These are phyloP conservation scores for Coemansia sp. DNA, from an alignment of 192 early-diverging fungal species.

Conservation along the genomic window DNA sequence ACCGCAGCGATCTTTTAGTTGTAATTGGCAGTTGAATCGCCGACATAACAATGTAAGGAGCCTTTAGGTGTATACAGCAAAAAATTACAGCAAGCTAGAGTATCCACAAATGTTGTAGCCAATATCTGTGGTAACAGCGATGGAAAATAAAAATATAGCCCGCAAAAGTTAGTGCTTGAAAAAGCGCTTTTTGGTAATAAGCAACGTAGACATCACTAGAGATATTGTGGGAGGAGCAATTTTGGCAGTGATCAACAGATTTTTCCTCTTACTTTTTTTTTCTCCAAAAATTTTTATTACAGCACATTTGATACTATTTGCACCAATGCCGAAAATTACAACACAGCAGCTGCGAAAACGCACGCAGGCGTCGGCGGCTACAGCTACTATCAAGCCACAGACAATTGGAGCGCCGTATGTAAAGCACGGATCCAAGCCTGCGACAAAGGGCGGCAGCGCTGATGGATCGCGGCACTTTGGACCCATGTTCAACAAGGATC, in stretches of 20 bases:
- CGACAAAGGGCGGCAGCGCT: constrained; percentile 2
- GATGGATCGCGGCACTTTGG: constrained; percentile 61
- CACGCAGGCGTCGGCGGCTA: constrained; percentile 49
- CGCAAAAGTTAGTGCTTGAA: background rate
- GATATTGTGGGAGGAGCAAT: constrained; percentile 3
- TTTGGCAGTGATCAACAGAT: background rate
- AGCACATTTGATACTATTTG: background rate
- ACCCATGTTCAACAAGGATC: constrained; percentile 93
- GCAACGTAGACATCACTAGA: background rate
- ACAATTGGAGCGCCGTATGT: constrained; percentile 48
- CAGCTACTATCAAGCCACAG: constrained; percentile 34
- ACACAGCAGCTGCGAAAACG: constrained; percentile 52
- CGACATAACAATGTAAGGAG: constrained; percentile 17
- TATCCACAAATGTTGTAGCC: background rate
- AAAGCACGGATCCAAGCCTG: constrained; percentile 17
- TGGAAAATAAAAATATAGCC: background rate
- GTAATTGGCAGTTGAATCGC: constrained; percentile 28
- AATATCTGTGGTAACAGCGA: background rate
- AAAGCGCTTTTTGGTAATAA: background rate
- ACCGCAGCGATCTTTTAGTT: constrained; percentile 41
- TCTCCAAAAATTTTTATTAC: background rate
- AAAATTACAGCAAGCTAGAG: background rate
- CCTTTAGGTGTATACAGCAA: background rate
- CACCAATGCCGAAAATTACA: constrained; percentile 54
- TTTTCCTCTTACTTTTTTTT: background rate